Evolutionary conservation across 345 rosid genomes (phyloP).

Genomic region (Salix udensis): DNA sequence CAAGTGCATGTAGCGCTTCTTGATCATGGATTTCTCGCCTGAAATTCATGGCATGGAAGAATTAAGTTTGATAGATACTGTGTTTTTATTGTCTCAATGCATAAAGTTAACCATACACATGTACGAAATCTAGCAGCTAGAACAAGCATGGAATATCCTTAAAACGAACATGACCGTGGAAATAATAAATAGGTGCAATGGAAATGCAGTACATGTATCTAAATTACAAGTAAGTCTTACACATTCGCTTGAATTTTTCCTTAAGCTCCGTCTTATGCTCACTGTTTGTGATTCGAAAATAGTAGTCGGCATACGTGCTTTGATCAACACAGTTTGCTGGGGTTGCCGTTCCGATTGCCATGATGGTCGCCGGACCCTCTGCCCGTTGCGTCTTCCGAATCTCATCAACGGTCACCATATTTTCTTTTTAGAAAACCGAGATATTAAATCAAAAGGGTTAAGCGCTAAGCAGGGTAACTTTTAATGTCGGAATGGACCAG

Average conservation of each 20-base stretch:
- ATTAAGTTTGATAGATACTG: too few species aligned
- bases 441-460: neutral
- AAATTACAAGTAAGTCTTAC: slow-evolving; percentile 26
- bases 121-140: neutral
- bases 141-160: neutral
- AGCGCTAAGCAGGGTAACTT: neutral
- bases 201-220: neutral
- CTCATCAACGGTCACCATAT: slow-evolving; percentile 46
- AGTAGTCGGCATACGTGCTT: slow-evolving; percentile 43
- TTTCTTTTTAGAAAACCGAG: neutral
- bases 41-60: neutral
- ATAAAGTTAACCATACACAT: too few species aligned
- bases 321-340: slow-evolving; percentile 46
- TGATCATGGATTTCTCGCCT: slow-evolving; percentile 74
- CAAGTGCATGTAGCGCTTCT: slow-evolving; percentile 62
- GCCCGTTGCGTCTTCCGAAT: slow-evolving; percentile 40
- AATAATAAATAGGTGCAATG: neutral
- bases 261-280: slow-evolving; percentile 50
- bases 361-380: slow-evolving; percentile 45
- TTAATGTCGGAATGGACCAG: neutral
- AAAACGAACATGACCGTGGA: neutral
- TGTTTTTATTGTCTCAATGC: too few species aligned
- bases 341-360: slow-evolving; percentile 54
- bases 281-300: slow-evolving; percentile 51
- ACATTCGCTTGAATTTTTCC: slow-evolving; percentile 57